phyloP scores from a whole-genome alignment of 2,329 filamentous ascomycete genomes.

The Colletotrichum liaoningense region DNA sequence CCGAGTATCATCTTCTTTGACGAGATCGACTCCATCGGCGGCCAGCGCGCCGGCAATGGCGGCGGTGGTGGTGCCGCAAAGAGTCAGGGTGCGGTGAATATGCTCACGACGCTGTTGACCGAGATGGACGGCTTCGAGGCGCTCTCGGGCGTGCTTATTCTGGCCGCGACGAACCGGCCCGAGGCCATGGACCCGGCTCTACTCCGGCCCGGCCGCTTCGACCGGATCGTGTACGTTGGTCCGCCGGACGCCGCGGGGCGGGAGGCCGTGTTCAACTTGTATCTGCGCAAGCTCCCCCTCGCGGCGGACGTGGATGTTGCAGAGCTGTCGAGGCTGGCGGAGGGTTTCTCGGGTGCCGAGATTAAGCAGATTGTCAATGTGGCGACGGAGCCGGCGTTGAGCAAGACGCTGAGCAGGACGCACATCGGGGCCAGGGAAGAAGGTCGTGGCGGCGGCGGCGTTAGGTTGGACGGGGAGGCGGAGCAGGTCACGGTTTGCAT shows the following conservation, averaged over 20 bases:
- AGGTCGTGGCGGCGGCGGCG: constrained; percentile 41
- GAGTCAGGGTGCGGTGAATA: constrained; percentile 73
- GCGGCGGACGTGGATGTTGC: constrained; percentile 73
- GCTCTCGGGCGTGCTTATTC: constrained; percentile 83
- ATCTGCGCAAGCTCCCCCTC: constrained; percentile 71
- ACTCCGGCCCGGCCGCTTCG: constrained; percentile 86
- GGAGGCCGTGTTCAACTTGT: constrained; percentile 79
- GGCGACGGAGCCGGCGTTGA: constrained; percentile 54
- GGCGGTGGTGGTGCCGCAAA: constrained; percentile 51
- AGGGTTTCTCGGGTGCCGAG: constrained; percentile 89
- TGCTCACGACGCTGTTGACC: constrained; percentile 88
- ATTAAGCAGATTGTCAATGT: constrained; percentile 67
- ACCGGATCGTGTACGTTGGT: constrained; percentile 86
- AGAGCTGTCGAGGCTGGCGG: constrained; percentile 71
- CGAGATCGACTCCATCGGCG: constrained; percentile 90
- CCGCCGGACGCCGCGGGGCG: constrained; percentile 80
- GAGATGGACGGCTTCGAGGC: constrained; percentile 97
- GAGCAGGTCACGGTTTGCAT: constrained; percentile 45
- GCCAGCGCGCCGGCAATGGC: constrained; percentile 59
- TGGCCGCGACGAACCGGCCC: constrained; percentile 92
- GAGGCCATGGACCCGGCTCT: constrained; percentile 88
- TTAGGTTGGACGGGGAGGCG: not conserved
- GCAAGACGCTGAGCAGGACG: constrained; percentile 44
- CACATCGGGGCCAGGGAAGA: constrained; percentile 37
- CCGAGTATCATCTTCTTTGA: constrained; percentile 96